These are phyloP conservation scores for Cenchrus purpureus DNA, from an alignment of 176 grass and related monocot species.

Conservation along the genomic window DNA sequence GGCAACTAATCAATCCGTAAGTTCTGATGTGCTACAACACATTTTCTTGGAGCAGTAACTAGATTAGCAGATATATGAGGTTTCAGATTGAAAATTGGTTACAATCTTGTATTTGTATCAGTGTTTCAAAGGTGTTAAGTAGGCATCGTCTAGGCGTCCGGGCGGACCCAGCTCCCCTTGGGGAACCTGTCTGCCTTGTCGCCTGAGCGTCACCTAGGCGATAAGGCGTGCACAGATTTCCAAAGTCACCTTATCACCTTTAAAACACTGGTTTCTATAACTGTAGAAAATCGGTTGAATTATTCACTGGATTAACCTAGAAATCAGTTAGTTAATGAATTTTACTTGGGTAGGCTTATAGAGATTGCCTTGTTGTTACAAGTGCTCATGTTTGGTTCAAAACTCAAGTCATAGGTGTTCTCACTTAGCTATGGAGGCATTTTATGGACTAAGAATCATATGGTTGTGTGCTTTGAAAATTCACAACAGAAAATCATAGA, in stretches of 20 bases:
- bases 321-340: background rate
- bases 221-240: too few relatives aligned
- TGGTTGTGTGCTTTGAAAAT: background rate
- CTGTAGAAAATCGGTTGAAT: slow-evolving; percentile 5
- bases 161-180: too few relatives aligned
- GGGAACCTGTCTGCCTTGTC: too few relatives aligned
- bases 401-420: slow-evolving; percentile 4
- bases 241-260: too few relatives aligned
- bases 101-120: slow-evolving; percentile 13
- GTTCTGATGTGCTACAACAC: background rate
- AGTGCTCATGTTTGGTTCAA: background rate
- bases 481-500: background rate
- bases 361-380: background rate
- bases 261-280: background rate
- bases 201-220: too few relatives aligned
- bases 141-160: too few relatives aligned
- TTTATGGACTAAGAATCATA: background rate
- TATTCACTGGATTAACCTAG: background rate
- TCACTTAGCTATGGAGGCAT: slow-evolving; percentile 12
- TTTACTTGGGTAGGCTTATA: background rate
- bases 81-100: slow-evolving; percentile 20
- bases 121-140: too few relatives aligned
- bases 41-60: background rate
- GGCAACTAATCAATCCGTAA: slow-evolving; percentile 54
- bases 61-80: slow-evolving; percentile 9